Evolutionary conservation across 1,284 basidiomycete species (phyloP), one percentile per base, ranked within the genome.

Genomic region (Xerocomus nothofagi): DNA sequence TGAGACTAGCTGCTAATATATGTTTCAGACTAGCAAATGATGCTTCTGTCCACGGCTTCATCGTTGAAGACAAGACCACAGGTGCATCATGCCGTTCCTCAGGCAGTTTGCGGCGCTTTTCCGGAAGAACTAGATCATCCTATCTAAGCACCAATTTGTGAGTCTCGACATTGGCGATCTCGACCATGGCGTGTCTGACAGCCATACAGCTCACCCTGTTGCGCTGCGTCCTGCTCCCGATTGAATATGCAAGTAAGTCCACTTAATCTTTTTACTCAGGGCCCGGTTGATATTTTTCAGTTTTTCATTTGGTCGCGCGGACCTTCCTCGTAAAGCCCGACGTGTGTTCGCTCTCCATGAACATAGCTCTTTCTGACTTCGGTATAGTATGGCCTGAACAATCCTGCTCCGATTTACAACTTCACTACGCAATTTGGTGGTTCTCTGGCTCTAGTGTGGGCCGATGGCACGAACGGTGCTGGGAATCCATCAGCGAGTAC

Each of bases 41-140:
- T 42, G 39, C n/a, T 9, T 10, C 21, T 21, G 21, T 32, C 10
- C 31, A 27, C 47, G 57, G 38, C 23, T 32, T 29, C 27, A 23
- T 23, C 44, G n/a, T 44, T 20, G 27, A 55, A 40, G 18, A n/a
- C 24, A 24, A 24, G 10, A 42, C 17, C 37, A 44, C 41, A 8
- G 9, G n/a, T n/a, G 11, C 33, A 31, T 18, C 32, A 62, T 58
- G 53, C 50, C 73, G 11, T 84, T 86, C 62, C 78, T 78, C 71
- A 73, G 79, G 23, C 87, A 91, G 68, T 79, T 84, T 53, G 66
- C 66, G 10, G 82, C 80, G 4, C 67, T 91, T 33, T 77, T 81
- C 47, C 77, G 80, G 75, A 91, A 91, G 76, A 89, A 90, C 58
- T 87, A 82, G 84, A 86, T 84, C 44, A 75, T 86, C 14, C 66